Evolutionary conservation across 2,329 filamentous ascomycete species (phyloP).

Genomic region (Delphinella strobiligena): DNA sequence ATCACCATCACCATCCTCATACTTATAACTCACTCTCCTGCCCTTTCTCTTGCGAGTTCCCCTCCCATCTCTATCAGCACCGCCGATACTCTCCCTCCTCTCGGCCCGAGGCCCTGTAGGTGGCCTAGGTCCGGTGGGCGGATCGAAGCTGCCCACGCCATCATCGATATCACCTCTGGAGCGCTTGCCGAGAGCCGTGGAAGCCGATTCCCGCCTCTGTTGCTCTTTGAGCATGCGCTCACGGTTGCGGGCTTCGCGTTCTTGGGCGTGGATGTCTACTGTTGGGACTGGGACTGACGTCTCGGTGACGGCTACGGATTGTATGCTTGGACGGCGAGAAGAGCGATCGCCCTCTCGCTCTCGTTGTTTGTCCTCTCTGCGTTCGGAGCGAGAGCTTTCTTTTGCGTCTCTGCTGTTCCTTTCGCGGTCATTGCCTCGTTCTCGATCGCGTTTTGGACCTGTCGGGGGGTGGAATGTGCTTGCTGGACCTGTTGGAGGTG

Average conservation of each 20-base stretch:
- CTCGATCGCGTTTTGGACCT: slow-evolving; percentile 19
- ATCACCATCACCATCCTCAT: slow-evolving; percentile 32
- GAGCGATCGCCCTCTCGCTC: not conserved
- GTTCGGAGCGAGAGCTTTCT: not conserved
- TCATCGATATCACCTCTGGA: slow-evolving; percentile 7
- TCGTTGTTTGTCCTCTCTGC: not conserved
- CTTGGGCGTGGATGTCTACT: slow-evolving; percentile 21
- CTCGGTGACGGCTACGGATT: slow-evolving; percentile 2
- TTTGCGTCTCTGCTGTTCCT: slow-evolving; percentile 4
- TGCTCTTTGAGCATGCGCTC: slow-evolving; percentile 53
- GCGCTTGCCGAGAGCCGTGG: slow-evolving; percentile 26
- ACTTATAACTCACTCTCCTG: slow-evolving; percentile 17
- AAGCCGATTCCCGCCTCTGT: slow-evolving; percentile 44
- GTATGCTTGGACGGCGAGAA: not conserved
- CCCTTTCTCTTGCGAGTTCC: slow-evolving; percentile 36
- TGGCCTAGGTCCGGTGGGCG: slow-evolving; percentile 35
- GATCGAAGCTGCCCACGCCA: slow-evolving; percentile 12
- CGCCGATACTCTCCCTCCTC: slow-evolving; percentile 32
- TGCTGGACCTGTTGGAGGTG: slow-evolving; percentile 13
- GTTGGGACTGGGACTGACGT: slow-evolving; percentile 9
- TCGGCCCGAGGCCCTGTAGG: slow-evolving; percentile 38
- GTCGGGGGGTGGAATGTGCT: slow-evolving; percentile 23
- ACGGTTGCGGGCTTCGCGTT: slow-evolving; percentile 19
- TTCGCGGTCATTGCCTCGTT: slow-evolving; percentile 10
- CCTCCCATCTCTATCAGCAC: slow-evolving; percentile 29